Percentiles rank a stretch among this genome's conserved stretches.
phyloP scores from a whole-genome alignment of 345 rosid genomes.

The Theobroma cacao region DNA sequence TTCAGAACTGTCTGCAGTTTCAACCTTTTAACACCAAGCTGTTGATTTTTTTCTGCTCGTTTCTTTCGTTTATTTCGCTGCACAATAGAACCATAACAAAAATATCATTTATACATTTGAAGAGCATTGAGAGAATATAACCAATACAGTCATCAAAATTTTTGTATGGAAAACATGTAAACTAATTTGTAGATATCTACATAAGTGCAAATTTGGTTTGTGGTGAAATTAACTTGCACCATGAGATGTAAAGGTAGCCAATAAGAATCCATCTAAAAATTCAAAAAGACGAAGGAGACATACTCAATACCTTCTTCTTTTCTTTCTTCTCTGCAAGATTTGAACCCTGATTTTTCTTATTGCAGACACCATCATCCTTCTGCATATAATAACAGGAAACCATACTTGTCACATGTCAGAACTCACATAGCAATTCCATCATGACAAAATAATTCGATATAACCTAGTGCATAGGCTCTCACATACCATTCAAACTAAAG shows the following conservation, averaged over 20 bases:
- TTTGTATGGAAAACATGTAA: slow-evolving; percentile 6
- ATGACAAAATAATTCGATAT: neutral
- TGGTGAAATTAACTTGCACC: neutral
- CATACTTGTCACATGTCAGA: neutral
- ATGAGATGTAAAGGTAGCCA: neutral
- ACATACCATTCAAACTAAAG: neutral
- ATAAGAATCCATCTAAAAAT: slow-evolving; percentile 4
- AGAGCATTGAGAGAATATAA: neutral
- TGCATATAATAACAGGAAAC: slow-evolving; percentile 12
- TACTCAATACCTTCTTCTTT: slow-evolving; percentile 55
- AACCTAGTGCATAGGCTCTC: neutral
- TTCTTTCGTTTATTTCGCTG: slow-evolving; percentile 66
- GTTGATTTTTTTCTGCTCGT: slow-evolving; percentile 68
- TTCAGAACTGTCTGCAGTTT: slow-evolving; percentile 61
- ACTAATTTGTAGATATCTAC: neutral
- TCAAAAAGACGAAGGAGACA: neutral
- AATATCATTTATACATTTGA: slow-evolving; percentile 1
- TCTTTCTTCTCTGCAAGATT: slow-evolving; percentile 49
- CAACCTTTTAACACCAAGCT: slow-evolving; percentile 82
- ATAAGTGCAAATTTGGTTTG: neutral
- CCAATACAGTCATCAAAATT: neutral
- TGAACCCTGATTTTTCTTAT: slow-evolving; percentile 45
- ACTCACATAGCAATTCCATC: neutral
- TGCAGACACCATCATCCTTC: slow-evolving; percentile 28
- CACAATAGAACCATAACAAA: slow-evolving; percentile 21